These are phyloP conservation scores for Leersia perrieri DNA, from an alignment of 176 grass and related monocot genomes.

Conservation along the genomic window DNA sequence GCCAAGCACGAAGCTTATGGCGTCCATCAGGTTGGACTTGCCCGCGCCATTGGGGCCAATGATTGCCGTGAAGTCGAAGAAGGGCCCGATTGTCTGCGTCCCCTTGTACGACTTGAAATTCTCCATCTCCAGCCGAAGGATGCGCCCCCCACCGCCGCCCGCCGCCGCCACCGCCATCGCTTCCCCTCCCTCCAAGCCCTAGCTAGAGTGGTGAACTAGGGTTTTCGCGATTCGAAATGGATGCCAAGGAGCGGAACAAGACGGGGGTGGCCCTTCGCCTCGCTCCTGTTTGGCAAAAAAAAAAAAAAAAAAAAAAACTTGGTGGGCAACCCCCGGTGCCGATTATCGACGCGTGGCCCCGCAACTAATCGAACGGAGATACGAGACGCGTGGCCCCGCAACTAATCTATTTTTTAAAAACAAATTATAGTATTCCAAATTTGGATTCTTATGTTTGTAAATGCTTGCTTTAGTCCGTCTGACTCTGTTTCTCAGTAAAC, in stretches of 20 bases:
- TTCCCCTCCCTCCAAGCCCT: background rate
- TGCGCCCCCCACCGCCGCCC: conserved; percentile 52
- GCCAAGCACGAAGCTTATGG: conserved; percentile 94
- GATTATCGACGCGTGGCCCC: too few species aligned
- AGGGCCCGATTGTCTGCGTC: conserved; percentile 79
- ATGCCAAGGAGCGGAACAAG: background rate
- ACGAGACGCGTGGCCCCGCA: too few species aligned
- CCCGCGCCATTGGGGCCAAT: conserved; percentile 92
- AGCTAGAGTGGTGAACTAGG: conserved; percentile 40
- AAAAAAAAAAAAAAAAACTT: too few species aligned
- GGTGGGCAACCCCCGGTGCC: too few species aligned
- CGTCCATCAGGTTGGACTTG: conserved; percentile 98
- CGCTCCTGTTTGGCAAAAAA: too few species aligned
- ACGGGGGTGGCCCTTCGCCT: background rate
- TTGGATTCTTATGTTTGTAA: too few species aligned
- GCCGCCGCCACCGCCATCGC: conserved; percentile 45
- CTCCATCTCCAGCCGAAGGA: conserved; percentile 82
- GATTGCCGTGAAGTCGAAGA: conserved; percentile 91
- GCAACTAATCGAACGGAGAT: too few species aligned
- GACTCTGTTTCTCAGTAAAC: too few species aligned
- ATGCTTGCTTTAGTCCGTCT: too few species aligned
- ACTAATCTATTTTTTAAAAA: too few species aligned
- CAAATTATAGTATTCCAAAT: too few species aligned
- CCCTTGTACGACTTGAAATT: conserved; percentile 99
- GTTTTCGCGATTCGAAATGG: conserved; percentile 21